Evolutionary conservation across 208 protist species (phyloP), one percentile per base, ranked within the genome.

Genomic region (Trypanosoma brucei): DNA sequence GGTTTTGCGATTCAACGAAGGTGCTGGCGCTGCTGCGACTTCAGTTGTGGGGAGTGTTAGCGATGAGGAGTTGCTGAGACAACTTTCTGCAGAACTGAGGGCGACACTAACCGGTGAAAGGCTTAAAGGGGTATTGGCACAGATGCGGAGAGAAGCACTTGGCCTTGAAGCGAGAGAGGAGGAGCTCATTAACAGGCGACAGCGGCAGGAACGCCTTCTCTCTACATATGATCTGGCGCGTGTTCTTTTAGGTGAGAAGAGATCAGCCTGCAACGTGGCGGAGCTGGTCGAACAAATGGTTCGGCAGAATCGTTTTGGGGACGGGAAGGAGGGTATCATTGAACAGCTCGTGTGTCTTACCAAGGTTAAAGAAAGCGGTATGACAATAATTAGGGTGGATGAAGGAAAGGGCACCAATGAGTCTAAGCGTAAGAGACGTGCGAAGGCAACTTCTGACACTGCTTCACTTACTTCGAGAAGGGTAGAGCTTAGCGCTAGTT

Each of bases 221-320:
- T 70, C 59, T 34, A 83, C 75, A 31, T 95, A 91, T 61, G 84
- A 89, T 63, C 82, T 88, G 55, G 57, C 93, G 5, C 78, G 85
- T 38, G 69, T 78, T 7, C 50, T 93, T 0, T 83, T 85, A 38
- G 80, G 81, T 11, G 60, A 50, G 30, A 84, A 62, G 22, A 68
- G 61, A 37, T 66, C 34, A n/a, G 54, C 35, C 14, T 81, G 60
- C 45, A 74, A 73, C 39, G 72, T 81, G 2, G 38, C 35, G 30
- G n/a, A 72, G 35, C 59, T 92, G 31, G 38, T 95, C 9, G 52
- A 64, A 3, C 71, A 67, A 14, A 72, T 93, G 35, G 65, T 73
- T 36, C 53, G 60, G 9, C 77, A 92, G 49, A 88, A 83, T 59
- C 76, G 75, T n/a, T 89, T 86, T 55, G 60, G 60, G 48, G 75